phyloP scores from a whole-genome alignment of 768 basidiomycete genomes.

The Sarcomyxa edulis region DNA sequence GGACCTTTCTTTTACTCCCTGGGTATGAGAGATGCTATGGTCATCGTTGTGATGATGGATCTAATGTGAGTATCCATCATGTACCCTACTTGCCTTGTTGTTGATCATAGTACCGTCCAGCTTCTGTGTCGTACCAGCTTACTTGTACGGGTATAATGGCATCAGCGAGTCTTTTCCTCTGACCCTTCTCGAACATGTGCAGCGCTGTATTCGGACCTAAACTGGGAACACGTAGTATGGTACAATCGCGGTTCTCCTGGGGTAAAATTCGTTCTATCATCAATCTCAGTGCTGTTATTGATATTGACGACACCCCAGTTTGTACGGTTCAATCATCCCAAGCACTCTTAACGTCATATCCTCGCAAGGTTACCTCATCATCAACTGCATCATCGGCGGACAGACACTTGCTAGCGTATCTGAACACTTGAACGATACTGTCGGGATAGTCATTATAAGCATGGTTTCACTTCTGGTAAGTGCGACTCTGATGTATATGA shows the following conservation, averaged over 20 bases:
- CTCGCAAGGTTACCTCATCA: conserved; percentile 64
- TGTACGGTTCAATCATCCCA: conserved; percentile 57
- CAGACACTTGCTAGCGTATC: conserved; percentile 39
- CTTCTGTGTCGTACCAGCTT: too few species aligned
- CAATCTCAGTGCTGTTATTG: background rate
- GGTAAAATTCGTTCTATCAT: conserved; percentile 18
- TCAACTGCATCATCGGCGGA: conserved; percentile 72
- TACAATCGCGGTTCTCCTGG: conserved; percentile 47
- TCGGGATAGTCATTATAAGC: conserved; percentile 79
- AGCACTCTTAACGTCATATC: conserved; percentile 59
- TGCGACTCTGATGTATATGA: conserved; percentile 33
- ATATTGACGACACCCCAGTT: conserved; percentile 37
- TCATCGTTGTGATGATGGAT: conserved; percentile 67
- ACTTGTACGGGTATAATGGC: too few species aligned
- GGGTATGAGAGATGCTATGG: conserved; percentile 55
- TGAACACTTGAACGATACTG: conserved; percentile 37
- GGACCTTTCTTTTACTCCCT: conserved; percentile 62
- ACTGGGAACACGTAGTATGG: conserved; percentile 84
- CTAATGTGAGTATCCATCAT: conserved; percentile 32
- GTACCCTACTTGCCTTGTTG: background rate
- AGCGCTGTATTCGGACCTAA: conserved; percentile 85
- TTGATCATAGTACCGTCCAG: too few species aligned
- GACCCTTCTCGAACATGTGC: conserved; percentile 31
- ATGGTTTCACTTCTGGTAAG: conserved; percentile 61
- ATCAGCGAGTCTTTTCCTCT: background rate